These are phyloP conservation scores for Exophiala oligosperma DNA, from an alignment of 2,329 filamentous ascomycete species.

Conservation along the genomic window DNA sequence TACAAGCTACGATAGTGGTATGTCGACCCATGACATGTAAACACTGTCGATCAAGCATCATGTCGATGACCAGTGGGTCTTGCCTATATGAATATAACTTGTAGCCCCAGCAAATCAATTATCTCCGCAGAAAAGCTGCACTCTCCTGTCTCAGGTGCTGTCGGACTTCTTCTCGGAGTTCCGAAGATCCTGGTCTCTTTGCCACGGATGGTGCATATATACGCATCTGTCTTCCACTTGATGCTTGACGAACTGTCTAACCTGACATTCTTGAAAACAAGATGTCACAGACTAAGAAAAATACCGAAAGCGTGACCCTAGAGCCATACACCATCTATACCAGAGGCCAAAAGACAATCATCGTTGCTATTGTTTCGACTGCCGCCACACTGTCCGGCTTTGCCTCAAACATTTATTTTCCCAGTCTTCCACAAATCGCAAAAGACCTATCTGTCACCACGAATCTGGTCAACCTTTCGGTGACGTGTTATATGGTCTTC, in stretches of 20 bases:
- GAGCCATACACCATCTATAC: constrained; percentile 54
- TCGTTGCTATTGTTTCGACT: constrained; percentile 49
- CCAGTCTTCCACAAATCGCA: constrained; percentile 44
- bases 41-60: no score
- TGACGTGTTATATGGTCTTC: constrained; percentile 49
- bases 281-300: neutral
- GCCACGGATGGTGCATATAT: neutral
- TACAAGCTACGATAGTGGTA: no score
- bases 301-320: neutral
- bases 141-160: neutral
- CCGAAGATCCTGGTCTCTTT: constrained; percentile 5
- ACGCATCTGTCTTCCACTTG: neutral
- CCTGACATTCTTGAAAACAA: neutral
- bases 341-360: constrained; percentile 48
- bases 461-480: constrained; percentile 44
- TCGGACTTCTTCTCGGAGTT: constrained; percentile 4
- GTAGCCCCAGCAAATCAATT: no score
- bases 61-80: no score
- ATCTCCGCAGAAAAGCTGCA: no score
- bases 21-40: no score
- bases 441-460: constrained; percentile 41
- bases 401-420: constrained; percentile 50
- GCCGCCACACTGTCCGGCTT: constrained; percentile 53
- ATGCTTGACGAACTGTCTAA: neutral
- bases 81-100: no score